A percentile compares a stretch with the other conserved stretches of the same genome.
Conservation (phyloP, 2,329 filamentous ascomycete genomes). For the Talaromyces sp. region DNA sequence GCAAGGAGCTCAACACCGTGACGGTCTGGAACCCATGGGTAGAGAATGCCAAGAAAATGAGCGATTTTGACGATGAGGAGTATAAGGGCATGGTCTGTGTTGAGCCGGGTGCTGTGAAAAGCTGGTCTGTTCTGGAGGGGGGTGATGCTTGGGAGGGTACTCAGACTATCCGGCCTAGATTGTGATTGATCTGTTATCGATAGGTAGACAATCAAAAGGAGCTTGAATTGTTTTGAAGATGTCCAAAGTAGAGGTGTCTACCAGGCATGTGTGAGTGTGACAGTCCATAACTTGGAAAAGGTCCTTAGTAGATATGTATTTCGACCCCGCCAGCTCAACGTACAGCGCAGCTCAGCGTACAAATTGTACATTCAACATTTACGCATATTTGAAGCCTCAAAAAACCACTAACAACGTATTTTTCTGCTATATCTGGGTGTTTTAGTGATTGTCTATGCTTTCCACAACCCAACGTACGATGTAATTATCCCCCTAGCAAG, state of each 20-base stretch:
- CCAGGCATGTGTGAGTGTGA: too few species aligned
- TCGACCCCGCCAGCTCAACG: too few species aligned
- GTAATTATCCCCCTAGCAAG: too few species aligned
- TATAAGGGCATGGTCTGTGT: conserved; percentile 94
- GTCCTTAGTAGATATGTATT: too few species aligned
- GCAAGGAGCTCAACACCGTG: conserved; percentile 81
- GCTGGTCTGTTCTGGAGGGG: conserved; percentile 80
- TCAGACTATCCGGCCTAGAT: conserved; percentile 50
- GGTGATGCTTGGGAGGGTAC: conserved; percentile 68
- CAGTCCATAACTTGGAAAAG: too few species aligned
- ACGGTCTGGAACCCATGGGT: conserved; percentile 98
- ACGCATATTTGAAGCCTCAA: too few species aligned
- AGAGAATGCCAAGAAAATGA: conserved; percentile 76
- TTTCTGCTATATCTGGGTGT: too few species aligned
- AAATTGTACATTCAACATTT: too few species aligned
- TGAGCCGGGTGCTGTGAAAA: conserved; percentile 79
- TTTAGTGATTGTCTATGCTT: too few species aligned
- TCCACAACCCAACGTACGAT: too few species aligned
- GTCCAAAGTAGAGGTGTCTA: not conserved
- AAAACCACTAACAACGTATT: too few species aligned
- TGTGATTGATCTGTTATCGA: conserved; percentile 5
- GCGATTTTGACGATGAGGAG: conserved; percentile 82
- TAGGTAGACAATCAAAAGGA: not conserved
- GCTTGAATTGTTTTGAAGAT: not conserved
- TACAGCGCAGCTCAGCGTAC: too few species aligned